Conservation (phyloP, 441 rosid species). For the Gossypium armourianum region DNA sequence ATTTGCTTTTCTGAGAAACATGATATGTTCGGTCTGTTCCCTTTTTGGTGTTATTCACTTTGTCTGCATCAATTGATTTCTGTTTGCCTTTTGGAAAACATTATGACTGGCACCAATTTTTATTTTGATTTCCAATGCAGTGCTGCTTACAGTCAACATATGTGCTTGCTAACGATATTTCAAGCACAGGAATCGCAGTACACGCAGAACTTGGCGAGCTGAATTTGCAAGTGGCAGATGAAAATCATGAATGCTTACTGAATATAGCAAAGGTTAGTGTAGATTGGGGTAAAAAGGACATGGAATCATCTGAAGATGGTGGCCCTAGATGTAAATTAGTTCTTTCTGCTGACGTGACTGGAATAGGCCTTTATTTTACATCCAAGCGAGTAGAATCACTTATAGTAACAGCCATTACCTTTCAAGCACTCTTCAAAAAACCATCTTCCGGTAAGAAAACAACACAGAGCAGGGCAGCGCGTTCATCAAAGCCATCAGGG, state of each 20-base stretch:
- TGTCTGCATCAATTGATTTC: background rate
- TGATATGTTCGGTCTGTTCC: background rate
- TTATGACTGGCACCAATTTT: slow-evolving; percentile 9
- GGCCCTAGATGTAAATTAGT: slow-evolving; percentile 52
- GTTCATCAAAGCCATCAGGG: slow-evolving; percentile 56
- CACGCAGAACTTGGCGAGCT: slow-evolving; percentile 93
- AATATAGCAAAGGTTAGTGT: slow-evolving; percentile 78
- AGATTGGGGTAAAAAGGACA: slow-evolving; percentile 82
- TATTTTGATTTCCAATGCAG: slow-evolving; percentile 32
- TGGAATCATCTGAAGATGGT: slow-evolving; percentile 53
- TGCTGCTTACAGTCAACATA: slow-evolving; percentile 86
- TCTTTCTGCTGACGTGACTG: slow-evolving; percentile 75
- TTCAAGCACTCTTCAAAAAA: slow-evolving; percentile 57
- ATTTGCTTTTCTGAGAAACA: background rate
- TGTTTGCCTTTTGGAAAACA: slow-evolving; percentile 1
- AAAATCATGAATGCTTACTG: slow-evolving; percentile 75
- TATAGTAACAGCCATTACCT: slow-evolving; percentile 58
- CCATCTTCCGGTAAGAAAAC: slow-evolving; percentile 49
- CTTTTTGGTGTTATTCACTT: background rate
- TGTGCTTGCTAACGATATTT: slow-evolving; percentile 75
- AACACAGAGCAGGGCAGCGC: slow-evolving; percentile 37
- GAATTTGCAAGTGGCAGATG: slow-evolving; percentile 83
- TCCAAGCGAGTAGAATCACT: slow-evolving; percentile 71
- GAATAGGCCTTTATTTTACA: slow-evolving; percentile 63
- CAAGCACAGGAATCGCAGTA: slow-evolving; percentile 55